Evolutionary conservation across 306 rosid genomes (phyloP), one percentile per base, ranked within the genome.

Genomic region (Leucaena leucocephala): DNA sequence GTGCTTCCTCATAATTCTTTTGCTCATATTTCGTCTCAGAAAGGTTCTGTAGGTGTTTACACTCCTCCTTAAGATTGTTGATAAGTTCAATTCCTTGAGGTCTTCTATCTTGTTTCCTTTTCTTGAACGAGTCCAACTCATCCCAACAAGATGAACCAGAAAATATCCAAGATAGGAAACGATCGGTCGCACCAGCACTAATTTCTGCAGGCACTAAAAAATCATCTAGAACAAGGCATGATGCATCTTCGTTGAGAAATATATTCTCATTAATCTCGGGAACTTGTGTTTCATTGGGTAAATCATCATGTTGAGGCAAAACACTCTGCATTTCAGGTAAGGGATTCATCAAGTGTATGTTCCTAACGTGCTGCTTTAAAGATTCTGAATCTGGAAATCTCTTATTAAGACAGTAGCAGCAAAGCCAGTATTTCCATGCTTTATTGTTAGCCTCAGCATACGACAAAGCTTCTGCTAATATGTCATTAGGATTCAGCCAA

Each of bases 351-450:
- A 27, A 27, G 27, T 27, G 27, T 27, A 27, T 27, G 27, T 1
- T 27, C 27, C 27, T 27, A 27, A 95, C 86, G 85, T 95, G 98
- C 77, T 85, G 94, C 82, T 84, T 84, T 59, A 88, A 91, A 85
- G 90, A 81, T 73, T 91, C 97, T 0, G 87, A 77, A 81, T 89
- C 83, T 19, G 85, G 63, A 77, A 80, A 86, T 77, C 82, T 92
- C 78, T 84, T 83, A 14, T 78, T 83, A 80, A 27, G 27, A 27
- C 98, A 95, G 49, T 80, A 76, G 83, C 97, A 87, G 83, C 98
- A 95, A 71, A 73, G 81, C 97, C 95, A 92, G 87, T 91, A 91
- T 55, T 89, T 92, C 98, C 98, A 95, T 5, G 89, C 27, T 27
- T 27, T 86, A 81, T 86, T 88, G 68, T 81, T 84, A 73, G 83